Evolutionary conservation across 805 yeast genomes (phyloP), one percentile per base, ranked within the genome.

Genomic region (Ogataea ramenticola): DNA sequence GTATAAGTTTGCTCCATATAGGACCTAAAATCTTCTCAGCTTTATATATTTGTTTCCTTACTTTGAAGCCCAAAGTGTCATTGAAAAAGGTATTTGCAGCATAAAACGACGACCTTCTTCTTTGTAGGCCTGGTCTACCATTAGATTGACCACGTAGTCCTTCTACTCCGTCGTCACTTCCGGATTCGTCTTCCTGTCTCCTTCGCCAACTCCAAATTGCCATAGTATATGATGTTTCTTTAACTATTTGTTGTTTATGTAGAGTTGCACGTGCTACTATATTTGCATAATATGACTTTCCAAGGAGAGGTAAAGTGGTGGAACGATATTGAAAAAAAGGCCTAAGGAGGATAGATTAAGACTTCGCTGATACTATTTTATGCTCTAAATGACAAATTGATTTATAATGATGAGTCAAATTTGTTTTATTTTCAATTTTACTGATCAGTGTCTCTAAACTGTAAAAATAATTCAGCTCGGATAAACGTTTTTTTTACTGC

Each of bases 21-120:
- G 82, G 82, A 16, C 69, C 61, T n/a, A 72, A 20, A 12, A 44
- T 46, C 43, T 58, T 61, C 9, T 69, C 67, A 14, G 69, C 37
- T 20, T 41, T 46, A 46, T 71, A 71, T 33, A 75, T 57, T 15
- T 42, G 43, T 39, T 65, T 62, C 31, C 80, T 54, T 1, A 67
- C 45, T 24, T 51, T 51, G 46, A 53, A 62, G 24, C 68, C 66
- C 7, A 58, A 29, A 4, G 57, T 48, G 34, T 57, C 56, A 22
- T 54, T 53, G 21, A 49, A 39, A 9, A 38, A 19, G 9, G 16
- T 24, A 40, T 32, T 32, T 3, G 37, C 37, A 4, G 11, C 20
- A 26, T 40, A 40, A 22, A 40, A 34, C 2, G 42, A 40, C 4
- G 37, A 19, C 30, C 42, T 31, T 21, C 37, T 37, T 19, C 32